Evolutionary conservation across 2,329 filamentous ascomycete genomes (phyloP).

Genomic region (Cercospora zeae-maydis): DNA sequence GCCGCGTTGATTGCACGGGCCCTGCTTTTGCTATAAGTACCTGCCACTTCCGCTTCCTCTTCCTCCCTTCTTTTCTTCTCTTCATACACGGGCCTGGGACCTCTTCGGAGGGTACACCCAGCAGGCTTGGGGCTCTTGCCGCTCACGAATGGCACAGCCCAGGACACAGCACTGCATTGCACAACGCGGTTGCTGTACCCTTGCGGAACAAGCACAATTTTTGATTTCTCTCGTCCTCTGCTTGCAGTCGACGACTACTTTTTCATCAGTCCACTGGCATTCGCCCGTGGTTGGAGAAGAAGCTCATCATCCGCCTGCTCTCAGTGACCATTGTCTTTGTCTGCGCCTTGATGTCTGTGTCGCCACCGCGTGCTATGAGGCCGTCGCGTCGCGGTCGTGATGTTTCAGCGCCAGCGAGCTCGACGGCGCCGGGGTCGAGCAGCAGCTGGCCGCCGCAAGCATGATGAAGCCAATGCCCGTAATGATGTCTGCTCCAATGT

Average conservation of each 20-base stretch:
- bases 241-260: slow-evolving; percentile 6
- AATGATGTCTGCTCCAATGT: not conserved
- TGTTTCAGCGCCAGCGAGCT: not conserved
- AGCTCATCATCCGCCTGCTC: not conserved
- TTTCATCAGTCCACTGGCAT: slow-evolving; percentile 14
- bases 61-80: not conserved
- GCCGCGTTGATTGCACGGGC: not conserved
- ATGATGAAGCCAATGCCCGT: not conserved
- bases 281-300: slow-evolving; percentile 11
- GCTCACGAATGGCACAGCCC: not conserved
- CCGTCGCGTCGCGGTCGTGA: not conserved
- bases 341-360: not conserved
- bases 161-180: not conserved
- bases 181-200: not conserved
- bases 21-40: not conserved
- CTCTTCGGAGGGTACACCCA: too few species aligned
- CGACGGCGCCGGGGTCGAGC: not conserved
- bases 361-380: not conserved
- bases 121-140: not conserved
- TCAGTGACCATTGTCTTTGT: not conserved
- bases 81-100: not conserved
- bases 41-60: not conserved
- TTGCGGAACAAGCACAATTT: slow-evolving; percentile 6
- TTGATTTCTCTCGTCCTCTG: slow-evolving; percentile 4
- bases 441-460: not conserved